Conservation (phyloP, 768 basidiomycete species). For the Boletus vinaceobasis region DNA sequence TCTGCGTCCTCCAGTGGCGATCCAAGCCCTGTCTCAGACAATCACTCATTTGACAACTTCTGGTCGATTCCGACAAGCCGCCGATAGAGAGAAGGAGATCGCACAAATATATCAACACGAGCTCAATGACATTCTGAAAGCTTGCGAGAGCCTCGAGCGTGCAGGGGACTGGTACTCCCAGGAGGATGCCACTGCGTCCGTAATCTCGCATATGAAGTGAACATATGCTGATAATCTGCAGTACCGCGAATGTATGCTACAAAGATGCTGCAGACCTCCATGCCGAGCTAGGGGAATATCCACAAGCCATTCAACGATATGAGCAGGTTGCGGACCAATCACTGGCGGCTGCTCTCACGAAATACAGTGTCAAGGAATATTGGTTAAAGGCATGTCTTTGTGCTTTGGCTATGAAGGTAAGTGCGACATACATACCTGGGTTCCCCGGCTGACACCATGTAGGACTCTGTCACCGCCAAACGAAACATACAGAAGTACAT, state of each 20-base stretch:
- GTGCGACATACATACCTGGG: conserved; percentile 25
- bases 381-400: conserved; percentile 89
- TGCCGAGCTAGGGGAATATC: conserved; percentile 83
- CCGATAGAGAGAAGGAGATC: conserved; percentile 97
- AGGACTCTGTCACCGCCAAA: conserved; percentile 84
- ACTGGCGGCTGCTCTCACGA: conserved; percentile 79
- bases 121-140: conserved; percentile 71
- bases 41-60: conserved; percentile 76
- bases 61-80: conserved; percentile 95
- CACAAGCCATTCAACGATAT: conserved; percentile 82
- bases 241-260: conserved; percentile 92
- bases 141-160: conserved; percentile 86
- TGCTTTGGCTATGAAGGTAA: conserved; percentile 80
- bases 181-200: conserved; percentile 95
- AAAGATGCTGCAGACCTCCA: conserved; percentile 96
- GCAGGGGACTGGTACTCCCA: conserved; percentile 98
- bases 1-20: conserved; percentile 60
- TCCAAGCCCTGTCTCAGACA: conserved; percentile 81
- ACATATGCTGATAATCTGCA: conserved; percentile 31
- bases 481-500: conserved; percentile 77
- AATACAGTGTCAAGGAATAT: conserved; percentile 98
- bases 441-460: conserved; percentile 10
- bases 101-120: conserved; percentile 91
- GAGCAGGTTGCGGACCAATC: conserved; percentile 87
- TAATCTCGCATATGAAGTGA: conserved; percentile 6